Conservation (phyloP, 768 basidiomycete genomes). For the Podaxis sp. region DNA sequence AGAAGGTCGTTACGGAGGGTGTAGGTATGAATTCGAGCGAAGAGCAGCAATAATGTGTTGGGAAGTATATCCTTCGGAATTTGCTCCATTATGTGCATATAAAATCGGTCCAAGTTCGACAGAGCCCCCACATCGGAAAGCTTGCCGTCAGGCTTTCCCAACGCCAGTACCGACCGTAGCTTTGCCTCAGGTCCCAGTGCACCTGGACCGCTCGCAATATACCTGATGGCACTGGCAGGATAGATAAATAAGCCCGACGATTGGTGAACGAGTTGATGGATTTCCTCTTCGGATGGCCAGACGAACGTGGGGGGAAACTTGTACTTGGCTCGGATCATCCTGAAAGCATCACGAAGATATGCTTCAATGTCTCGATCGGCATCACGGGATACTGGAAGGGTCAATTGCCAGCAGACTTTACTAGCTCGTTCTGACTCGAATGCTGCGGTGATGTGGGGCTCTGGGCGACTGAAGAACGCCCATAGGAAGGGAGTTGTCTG, state of each 20-base stretch:
- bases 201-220: neutral
- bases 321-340: constrained; percentile 9
- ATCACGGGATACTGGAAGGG: constrained; percentile 13
- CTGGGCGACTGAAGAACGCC: constrained; percentile 26
- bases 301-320: neutral
- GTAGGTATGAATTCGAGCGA: no score
- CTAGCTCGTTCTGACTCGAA: constrained; percentile 5
- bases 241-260: neutral
- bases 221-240: neutral
- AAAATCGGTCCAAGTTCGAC: neutral
- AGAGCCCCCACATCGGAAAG: neutral
- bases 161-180: neutral
- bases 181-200: neutral
- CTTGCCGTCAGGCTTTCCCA: neutral
- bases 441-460: constrained; percentile 19
- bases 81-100: neutral
- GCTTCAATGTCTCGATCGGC: constrained; percentile 19
- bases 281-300: neutral
- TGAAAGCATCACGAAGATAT: constrained; percentile 18
- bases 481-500: constrained; percentile 20
- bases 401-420: neutral
- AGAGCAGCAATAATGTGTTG: neutral
- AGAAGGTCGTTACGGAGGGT: no score
- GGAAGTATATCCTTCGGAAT: neutral
- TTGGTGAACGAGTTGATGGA: neutral